A percentile compares a stretch with the other conserved stretches of the same genome.
phyloP scores from a whole-genome alignment of 371 early-diverging fungal genomes.

The Neoconidiobolus thromboides region DNA sequence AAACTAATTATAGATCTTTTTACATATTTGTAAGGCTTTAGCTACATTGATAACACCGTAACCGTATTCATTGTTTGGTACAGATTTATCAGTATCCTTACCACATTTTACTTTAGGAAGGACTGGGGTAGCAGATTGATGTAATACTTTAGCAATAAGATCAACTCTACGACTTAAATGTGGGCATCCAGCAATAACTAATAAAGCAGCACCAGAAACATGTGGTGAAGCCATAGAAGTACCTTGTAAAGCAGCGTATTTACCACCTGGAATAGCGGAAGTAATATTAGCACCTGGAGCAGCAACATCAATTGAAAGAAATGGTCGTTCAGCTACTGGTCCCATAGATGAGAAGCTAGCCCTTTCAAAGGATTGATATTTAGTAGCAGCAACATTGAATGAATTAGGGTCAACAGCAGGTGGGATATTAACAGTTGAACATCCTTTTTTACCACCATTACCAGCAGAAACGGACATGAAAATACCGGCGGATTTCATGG shows the following conservation, averaged over 20 bases:
- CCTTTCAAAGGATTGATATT: background rate
- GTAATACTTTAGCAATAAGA: background rate
- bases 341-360: background rate
- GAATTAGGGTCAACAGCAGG: background rate
- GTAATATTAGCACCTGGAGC: slow-evolving; percentile 18
- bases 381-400: background rate
- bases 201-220: slow-evolving; percentile 44
- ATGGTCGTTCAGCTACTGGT: background rate
- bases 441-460: background rate
- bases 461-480: background rate
- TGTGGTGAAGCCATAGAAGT: slow-evolving; percentile 62
- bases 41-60: background rate
- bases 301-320: slow-evolving; percentile 7
- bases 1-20: slow-evolving; percentile 5
- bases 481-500: background rate
- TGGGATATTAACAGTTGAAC: background rate
- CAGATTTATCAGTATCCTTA: background rate
- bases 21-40: background rate
- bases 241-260: slow-evolving; percentile 10
- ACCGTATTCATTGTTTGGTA: slow-evolving; percentile 4
- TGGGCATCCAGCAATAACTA: slow-evolving; percentile 1
- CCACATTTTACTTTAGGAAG: background rate
- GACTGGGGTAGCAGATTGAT: background rate
- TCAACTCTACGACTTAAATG: background rate
- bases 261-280: slow-evolving; percentile 9